Percentiles rank a stretch among this genome's conserved stretches.
These are phyloP conservation scores for Nakazawaea wyomingensis DNA, from an alignment of 805 yeast species.

Conservation along the genomic window DNA sequence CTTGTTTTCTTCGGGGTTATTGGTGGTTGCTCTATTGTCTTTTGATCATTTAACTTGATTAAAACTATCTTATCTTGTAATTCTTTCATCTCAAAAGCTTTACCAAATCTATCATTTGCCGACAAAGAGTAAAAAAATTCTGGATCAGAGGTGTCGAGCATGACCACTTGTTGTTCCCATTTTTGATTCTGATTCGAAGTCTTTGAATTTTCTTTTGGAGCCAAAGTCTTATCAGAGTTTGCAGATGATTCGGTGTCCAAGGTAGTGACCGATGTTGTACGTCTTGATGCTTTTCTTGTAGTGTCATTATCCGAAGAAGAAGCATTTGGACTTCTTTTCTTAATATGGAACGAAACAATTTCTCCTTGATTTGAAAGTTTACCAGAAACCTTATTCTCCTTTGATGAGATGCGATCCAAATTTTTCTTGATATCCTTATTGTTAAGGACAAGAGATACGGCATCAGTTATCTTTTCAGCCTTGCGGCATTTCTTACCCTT, in stretches of 20 bases:
- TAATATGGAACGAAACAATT: conserved; percentile 7
- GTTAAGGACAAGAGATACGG: neutral
- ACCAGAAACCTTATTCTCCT: neutral
- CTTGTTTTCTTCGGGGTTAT: neutral
- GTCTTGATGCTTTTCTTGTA: neutral
- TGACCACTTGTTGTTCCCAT: neutral
- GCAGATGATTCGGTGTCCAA: neutral
- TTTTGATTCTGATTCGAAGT: neutral
- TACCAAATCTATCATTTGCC: conserved; percentile 9
- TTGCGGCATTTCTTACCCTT: neutral
- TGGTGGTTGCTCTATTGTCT: neutral
- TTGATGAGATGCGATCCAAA: neutral
- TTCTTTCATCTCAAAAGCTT: conserved; percentile 5
- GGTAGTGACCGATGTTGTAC: neutral
- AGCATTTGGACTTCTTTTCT: neutral
- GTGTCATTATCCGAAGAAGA: neutral
- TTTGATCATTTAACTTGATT: neutral
- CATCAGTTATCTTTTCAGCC: neutral
- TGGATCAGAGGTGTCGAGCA: conserved; percentile 9
- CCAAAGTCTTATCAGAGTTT: neutral
- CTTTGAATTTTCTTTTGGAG: neutral
- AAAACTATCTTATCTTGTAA: conserved; percentile 7
- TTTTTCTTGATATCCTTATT: neutral
- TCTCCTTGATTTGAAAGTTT: conserved; percentile 4
- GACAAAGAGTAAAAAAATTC: conserved; percentile 4